Evolutionary conservation across 108 stramenopile genomes (phyloP), one percentile per base, ranked within the genome.

Genomic region (Aurantiochytrium sp.): DNA sequence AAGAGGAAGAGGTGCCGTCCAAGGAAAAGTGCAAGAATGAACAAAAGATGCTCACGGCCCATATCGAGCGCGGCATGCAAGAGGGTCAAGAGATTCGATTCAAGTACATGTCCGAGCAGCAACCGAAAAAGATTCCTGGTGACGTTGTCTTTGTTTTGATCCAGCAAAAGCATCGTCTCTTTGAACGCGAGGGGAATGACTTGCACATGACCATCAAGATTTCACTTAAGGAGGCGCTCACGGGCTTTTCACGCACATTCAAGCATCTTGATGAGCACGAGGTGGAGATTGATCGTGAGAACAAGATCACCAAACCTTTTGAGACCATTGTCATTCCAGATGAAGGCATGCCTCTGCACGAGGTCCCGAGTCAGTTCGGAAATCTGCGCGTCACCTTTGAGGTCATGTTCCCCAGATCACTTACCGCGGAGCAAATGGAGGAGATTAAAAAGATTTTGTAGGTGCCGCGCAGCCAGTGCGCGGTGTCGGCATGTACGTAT

Each of bases 281-380:
- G 44, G 94, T 95, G 8, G 45, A 45, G 58, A 72, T 94, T 5
- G 88, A 89, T 29, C 64, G 59, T 44, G 19, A 28, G 3, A 89
- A 60, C 29, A 49, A 28, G n/a, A 59, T 94, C 28, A 94, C 94
- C n/a, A 58, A 89, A 21, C 93, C 91, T 6, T 88, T 87, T 42
- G 90, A 94, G 59, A 64, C 90, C 60, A 55, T 89, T 44, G 60
- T 43, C 29, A 55, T 95, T 0, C 49, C 58, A 29, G 92, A 90
- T 19, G 92, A 94, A 83, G 94, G 94, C 87, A 94, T 95, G 94
- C 94, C 94, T 4, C 28, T 64, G 72, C 72, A 92, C 60, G 90
- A 91, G 23, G 44, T 88, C 8, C 90, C 88, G 10, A 49, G 72
- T 23, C 55, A 58, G 58, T 49, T 55, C 12, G 93, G 93, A 29